phyloP scores from a whole-genome alignment of 2,329 filamentous ascomycete species.

The Trichoderma atroviride region DNA sequence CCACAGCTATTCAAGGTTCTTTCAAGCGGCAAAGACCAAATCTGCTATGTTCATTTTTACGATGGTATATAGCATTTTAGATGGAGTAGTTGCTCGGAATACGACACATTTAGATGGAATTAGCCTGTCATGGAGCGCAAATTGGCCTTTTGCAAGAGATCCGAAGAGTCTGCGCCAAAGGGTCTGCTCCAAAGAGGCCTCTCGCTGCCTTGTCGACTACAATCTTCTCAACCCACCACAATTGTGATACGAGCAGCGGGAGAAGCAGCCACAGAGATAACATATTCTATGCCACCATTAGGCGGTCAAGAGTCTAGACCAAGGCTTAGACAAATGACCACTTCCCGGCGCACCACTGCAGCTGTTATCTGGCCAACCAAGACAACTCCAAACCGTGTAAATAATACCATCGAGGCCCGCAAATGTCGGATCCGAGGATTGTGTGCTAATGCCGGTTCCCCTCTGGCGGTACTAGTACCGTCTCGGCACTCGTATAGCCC shows the following conservation, averaged over 20 bases:
- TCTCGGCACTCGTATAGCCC: neutral
- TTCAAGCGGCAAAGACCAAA: neutral
- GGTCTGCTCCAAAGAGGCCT: neutral
- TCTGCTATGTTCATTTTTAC: neutral
- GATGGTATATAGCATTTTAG: neutral
- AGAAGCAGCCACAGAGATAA: neutral
- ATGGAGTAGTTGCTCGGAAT: neutral
- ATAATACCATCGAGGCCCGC: neutral
- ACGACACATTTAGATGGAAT: neutral
- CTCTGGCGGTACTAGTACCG: neutral
- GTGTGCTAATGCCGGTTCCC: neutral
- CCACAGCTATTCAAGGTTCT: neutral
- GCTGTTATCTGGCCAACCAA: neutral
- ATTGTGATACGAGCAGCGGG: neutral
- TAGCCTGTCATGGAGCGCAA: neutral
- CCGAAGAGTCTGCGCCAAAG: neutral
- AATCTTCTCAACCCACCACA: neutral
- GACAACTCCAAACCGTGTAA: neutral
- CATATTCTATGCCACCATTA: neutral
- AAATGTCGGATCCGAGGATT: neutral
- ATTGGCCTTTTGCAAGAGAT: neutral
- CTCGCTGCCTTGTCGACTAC: neutral
- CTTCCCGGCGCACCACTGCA: neutral
- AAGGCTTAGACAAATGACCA: neutral
- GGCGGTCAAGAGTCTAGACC: constrained; percentile 7